These are phyloP conservation scores for Iberis pinnata DNA, from an alignment of 345 rosid genomes.

Conservation along the genomic window DNA sequence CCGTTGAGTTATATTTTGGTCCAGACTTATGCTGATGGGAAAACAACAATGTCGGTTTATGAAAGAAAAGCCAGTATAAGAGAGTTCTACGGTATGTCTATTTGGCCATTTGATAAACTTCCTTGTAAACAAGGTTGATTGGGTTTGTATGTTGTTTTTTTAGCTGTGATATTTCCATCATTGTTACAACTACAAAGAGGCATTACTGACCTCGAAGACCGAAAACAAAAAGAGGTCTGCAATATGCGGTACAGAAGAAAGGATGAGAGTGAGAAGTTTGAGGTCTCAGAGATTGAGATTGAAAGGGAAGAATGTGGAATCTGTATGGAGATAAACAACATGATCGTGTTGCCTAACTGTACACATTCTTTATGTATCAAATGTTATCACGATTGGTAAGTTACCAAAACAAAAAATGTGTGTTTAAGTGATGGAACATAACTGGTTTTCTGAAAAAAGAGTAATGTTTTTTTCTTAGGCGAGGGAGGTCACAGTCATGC, in stretches of 20 bases:
- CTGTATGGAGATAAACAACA: constrained; percentile 62
- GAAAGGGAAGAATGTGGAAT: constrained; percentile 85
- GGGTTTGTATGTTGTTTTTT: not conserved
- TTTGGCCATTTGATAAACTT: not conserved
- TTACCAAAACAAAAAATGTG: not conserved
- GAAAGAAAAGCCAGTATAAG: constrained; percentile 78
- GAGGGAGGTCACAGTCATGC: constrained; percentile 63
- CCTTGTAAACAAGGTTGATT: not conserved
- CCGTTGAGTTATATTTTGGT: constrained; percentile 3
- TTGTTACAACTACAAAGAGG: constrained; percentile 66
- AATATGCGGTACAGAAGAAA: constrained; percentile 47
- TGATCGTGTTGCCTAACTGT: constrained; percentile 70
- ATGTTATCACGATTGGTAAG: constrained; percentile 65
- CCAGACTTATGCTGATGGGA: constrained; percentile 80
- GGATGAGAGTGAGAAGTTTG: constrained; percentile 40
- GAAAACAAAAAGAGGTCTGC: constrained; percentile 64
- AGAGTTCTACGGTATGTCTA: constrained; percentile 63
- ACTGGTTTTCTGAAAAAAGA: too few relatives aligned
- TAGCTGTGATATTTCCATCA: constrained; percentile 78
- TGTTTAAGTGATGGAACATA: too few relatives aligned
- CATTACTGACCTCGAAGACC: constrained; percentile 64
- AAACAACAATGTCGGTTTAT: constrained; percentile 78
- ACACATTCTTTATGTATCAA: constrained; percentile 63
- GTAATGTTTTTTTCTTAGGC: constrained; percentile 34
- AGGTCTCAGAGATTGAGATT: constrained; percentile 43